Evolutionary conservation across 2,329 filamentous ascomycete genomes (phyloP).

Genomic region (Nectriaceae sp.): DNA sequence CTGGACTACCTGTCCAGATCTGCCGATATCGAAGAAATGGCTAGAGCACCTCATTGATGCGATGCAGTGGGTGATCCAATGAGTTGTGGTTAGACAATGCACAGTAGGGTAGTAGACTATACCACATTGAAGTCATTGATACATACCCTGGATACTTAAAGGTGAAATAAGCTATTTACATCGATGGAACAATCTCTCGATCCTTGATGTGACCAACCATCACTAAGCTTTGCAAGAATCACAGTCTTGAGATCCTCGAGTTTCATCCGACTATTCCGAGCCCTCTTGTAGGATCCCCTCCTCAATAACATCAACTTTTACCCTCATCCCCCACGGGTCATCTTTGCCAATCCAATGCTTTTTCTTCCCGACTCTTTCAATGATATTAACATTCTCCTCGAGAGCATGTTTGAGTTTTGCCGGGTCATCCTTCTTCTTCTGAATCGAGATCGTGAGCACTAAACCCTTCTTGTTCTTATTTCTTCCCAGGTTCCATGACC

Average conservation of each 20-base stretch:
- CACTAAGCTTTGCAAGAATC: no score
- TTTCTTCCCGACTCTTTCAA: constrained; percentile 60
- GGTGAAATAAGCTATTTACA: no score
- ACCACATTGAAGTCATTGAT: no score
- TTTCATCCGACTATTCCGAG: no score
- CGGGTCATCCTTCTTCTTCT: constrained; percentile 38
- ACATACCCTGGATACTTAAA: no score
- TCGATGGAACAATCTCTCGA: no score
- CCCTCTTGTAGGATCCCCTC: constrained; percentile 32
- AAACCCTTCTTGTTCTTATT: constrained; percentile 41
- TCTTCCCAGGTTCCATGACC: constrained; percentile 43
- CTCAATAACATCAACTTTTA: constrained; percentile 36
- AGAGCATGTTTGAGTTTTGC: constrained; percentile 43
- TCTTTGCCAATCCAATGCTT: constrained; percentile 52
- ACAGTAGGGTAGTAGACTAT: no score
- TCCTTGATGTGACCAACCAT: no score
- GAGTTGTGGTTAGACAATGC: no score
- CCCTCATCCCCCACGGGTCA: constrained; percentile 41
- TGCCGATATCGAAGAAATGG: constrained; percentile 33
- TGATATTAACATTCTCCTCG: constrained; percentile 39
- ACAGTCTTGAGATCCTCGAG: not conserved
- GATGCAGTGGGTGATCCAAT: constrained; percentile 23
- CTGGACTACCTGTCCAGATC: constrained; percentile 38
- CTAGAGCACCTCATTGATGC: constrained; percentile 28
- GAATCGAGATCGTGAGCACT: constrained; percentile 45